phyloP scores from a whole-genome alignment of 306 rosid genomes.

The Acacia confusa region DNA sequence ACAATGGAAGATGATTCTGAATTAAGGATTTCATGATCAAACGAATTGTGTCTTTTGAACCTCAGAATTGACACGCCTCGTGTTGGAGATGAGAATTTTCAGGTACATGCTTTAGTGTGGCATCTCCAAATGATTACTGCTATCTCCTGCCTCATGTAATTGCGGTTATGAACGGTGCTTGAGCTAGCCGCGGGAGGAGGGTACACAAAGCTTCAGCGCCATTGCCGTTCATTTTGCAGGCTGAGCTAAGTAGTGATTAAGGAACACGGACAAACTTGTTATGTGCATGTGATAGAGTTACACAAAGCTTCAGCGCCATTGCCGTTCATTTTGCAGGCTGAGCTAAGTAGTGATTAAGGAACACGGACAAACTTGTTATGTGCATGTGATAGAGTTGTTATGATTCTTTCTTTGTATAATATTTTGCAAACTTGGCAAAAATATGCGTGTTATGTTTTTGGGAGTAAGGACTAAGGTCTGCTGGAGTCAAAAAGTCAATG shows the following conservation, averaged over 20 bases:
- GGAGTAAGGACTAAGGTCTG: slow-evolving; percentile 42
- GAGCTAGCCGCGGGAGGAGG: slow-evolving; percentile 32
- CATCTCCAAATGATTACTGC: slow-evolving; percentile 26
- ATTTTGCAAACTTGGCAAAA: slow-evolving; percentile 44
- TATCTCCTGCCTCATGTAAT: slow-evolving; percentile 33
- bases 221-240: slow-evolving; percentile 58
- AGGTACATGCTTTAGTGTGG: slow-evolving; percentile 43
- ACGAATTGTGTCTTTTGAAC: background rate
- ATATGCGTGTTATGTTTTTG: slow-evolving; percentile 38
- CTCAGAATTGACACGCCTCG: background rate
- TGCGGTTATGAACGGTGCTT: slow-evolving; percentile 44
- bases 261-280: slow-evolving; percentile 41
- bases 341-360: slow-evolving; percentile 45
- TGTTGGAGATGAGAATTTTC: slow-evolving; percentile 12
- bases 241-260: slow-evolving; percentile 48
- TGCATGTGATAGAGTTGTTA: slow-evolving; percentile 34
- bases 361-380: slow-evolving; percentile 39
- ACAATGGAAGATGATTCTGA: slow-evolving; percentile 50
- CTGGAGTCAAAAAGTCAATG: slow-evolving; percentile 37
- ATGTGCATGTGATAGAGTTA: slow-evolving; percentile 32
- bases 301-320: slow-evolving; percentile 44
- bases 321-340: slow-evolving; percentile 63
- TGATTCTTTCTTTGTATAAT: slow-evolving; percentile 40
- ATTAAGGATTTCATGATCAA: slow-evolving; percentile 34
- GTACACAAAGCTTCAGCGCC: slow-evolving; percentile 43